These are phyloP conservation scores for Naganishia liquefaciens DNA, from an alignment of 1,284 basidiomycete species.

Conservation along the genomic window DNA sequence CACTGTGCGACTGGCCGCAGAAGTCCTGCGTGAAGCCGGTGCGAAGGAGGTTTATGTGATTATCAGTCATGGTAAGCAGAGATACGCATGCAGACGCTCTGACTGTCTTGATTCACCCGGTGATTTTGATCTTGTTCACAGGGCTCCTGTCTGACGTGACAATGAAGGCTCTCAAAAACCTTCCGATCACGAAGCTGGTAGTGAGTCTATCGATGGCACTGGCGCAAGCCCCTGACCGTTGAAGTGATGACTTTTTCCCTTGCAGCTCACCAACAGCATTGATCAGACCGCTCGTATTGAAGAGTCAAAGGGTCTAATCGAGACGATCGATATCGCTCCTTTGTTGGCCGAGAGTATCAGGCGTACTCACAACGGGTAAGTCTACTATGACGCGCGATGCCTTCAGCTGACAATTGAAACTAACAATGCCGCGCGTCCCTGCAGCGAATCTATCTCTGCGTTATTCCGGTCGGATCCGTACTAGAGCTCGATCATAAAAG, in stretches of 20 bases:
- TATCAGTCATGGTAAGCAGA: constrained; percentile 78
- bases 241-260: neutral
- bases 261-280: constrained; percentile 73
- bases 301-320: constrained; percentile 55
- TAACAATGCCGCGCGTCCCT: neutral
- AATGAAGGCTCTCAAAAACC: constrained; percentile 70
- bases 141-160: constrained; percentile 84
- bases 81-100: too few relatives aligned
- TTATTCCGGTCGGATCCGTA: constrained; percentile 38
- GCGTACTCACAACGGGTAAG: constrained; percentile 92
- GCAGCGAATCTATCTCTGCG: constrained; percentile 35
- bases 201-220: constrained; percentile 60
- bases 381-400: neutral
- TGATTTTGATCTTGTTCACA: constrained; percentile 45
- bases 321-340: constrained; percentile 77
- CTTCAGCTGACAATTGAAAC: neutral
- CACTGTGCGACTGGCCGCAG: constrained; percentile 81
- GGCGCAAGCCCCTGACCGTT: neutral
- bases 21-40: constrained; percentile 82
- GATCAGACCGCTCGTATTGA: constrained; percentile 62
- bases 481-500: constrained; percentile 7
- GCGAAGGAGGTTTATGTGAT: constrained; percentile 85
- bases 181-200: constrained; percentile 84
- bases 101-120: neutral
- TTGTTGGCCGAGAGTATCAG: constrained; percentile 95